A percentile compares a stretch with the other conserved stretches of the same genome.
Evolutionary conservation across 2,329 filamentous ascomycete genomes (phyloP).

Genomic region (Xenosphaeropsis pyriputrescens): DNA sequence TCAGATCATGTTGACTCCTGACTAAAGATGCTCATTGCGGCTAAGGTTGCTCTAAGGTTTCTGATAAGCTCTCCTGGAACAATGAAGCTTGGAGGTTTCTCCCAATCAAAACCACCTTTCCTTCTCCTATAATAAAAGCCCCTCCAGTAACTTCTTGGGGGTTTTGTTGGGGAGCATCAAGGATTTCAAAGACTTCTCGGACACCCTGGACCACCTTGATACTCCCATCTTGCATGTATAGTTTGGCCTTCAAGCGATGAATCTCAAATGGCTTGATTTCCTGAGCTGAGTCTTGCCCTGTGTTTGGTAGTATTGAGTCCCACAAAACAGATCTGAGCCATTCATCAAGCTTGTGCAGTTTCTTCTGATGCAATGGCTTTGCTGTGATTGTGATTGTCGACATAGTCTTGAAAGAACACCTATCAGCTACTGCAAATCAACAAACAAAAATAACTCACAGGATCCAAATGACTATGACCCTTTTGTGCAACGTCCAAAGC

Average conservation of each 20-base stretch:
- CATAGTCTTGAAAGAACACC: constrained; percentile 44
- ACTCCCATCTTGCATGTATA: constrained; percentile 48
- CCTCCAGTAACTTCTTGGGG: too few species aligned
- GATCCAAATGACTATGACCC: constrained; percentile 83
- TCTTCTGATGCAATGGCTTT: constrained; percentile 37
- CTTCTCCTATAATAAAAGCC: constrained; percentile 11
- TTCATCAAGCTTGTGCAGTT: constrained; percentile 52
- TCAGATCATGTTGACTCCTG: too few species aligned
- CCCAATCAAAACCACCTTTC: constrained; percentile 53
- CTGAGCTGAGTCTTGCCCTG: constrained; percentile 17
- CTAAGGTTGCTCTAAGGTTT: too few species aligned
- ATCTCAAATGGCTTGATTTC: constrained; percentile 49
- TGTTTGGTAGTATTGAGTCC: constrained; percentile 49
- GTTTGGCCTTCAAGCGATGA: constrained; percentile 73
- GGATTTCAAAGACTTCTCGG: constrained; percentile 82
- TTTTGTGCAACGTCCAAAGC: constrained; percentile 57
- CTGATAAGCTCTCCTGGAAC: constrained; percentile 27
- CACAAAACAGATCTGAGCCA: constrained; percentile 80
- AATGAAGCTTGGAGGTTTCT: constrained; percentile 34
- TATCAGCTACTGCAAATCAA: not conserved
- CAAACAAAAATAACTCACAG: constrained; percentile 33
- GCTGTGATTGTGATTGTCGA: constrained; percentile 65
- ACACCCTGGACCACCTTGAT: constrained; percentile 81
- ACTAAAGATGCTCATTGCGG: too few species aligned
- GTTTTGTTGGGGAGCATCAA: constrained; percentile 33